Evolutionary conservation across 352 stramenopile genomes (phyloP).

Genomic region (Phytophthora fragariaefolia): DNA sequence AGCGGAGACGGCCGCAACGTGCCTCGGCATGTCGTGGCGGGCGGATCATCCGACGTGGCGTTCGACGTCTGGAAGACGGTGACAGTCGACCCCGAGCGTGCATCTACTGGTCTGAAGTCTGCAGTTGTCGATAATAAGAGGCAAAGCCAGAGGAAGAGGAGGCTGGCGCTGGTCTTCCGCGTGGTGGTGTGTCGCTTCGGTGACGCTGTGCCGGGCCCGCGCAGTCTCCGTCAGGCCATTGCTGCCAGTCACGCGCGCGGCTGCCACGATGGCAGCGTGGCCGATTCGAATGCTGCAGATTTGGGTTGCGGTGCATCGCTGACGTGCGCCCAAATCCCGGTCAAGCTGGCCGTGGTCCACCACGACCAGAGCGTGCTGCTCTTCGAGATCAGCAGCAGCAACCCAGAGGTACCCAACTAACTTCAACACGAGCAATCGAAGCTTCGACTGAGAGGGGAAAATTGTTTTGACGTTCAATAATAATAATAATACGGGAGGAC

Average conservation of each 20-base stretch:
- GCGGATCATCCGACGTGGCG: constrained; percentile 31
- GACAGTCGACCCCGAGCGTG: constrained; percentile 3
- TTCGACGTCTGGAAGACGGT: constrained; percentile 72
- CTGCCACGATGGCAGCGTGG: neutral
- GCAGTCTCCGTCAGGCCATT: constrained; percentile 26
- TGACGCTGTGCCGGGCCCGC: constrained; percentile 41
- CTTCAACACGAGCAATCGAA: constrained; percentile 17
- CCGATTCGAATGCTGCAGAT: neutral
- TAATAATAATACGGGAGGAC: constrained; percentile 49
- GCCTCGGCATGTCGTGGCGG: constrained; percentile 31
- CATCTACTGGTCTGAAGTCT: neutral
- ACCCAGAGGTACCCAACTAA: constrained; percentile 8
- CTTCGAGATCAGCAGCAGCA: constrained; percentile 49
- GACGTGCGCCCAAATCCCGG: constrained; percentile 26
- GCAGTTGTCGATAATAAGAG: constrained; percentile 14
- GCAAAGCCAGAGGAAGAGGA: constrained; percentile 52
- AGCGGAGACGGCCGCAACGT: constrained; percentile 19
- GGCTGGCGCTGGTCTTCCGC: constrained; percentile 57
- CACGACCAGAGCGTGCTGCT: constrained; percentile 65
- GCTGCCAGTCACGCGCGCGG: constrained; percentile 9
- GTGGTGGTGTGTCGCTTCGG: constrained; percentile 59
- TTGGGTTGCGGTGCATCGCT: constrained; percentile 10
- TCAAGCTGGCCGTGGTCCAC: constrained; percentile 74
- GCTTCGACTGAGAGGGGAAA: constrained; percentile 7
- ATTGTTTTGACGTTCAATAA: constrained; percentile 41